These are phyloP conservation scores for Scheffersomyces lignicola DNA, from an alignment of 1,139 yeast species.

Conservation along the genomic window DNA sequence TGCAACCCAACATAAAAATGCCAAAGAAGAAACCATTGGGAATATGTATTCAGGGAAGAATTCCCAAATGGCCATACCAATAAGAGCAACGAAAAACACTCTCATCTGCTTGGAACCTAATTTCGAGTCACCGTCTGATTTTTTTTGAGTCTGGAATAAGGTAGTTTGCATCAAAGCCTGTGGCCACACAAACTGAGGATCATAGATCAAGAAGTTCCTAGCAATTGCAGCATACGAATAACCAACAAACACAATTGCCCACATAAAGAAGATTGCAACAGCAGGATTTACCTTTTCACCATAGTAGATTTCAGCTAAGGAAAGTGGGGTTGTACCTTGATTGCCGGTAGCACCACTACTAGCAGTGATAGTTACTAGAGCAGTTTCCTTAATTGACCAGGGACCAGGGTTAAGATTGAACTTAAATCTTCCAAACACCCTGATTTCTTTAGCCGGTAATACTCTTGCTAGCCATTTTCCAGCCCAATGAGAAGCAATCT, in stretches of 20 bases:
- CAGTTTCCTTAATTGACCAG: conserved; percentile 49
- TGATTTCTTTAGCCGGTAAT: conserved; percentile 29
- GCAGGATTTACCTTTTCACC: conserved; percentile 29
- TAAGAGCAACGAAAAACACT: conserved; percentile 30
- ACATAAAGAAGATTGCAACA: conserved; percentile 42
- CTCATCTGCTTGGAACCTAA: conserved; percentile 32
- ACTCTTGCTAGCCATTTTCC: conserved; percentile 41
- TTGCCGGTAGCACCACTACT: conserved; percentile 50
- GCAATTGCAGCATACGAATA: conserved; percentile 48
- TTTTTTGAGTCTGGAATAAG: conserved; percentile 35
- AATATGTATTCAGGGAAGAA: conserved; percentile 44
- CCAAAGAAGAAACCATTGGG: conserved; percentile 44
- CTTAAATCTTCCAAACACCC: conserved; percentile 18
- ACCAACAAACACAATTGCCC: conserved; percentile 49
- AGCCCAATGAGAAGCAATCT: conserved; percentile 42
- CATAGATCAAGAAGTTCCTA: conserved; percentile 38
- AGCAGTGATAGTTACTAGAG: conserved; percentile 45
- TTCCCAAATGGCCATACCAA: conserved; percentile 39
- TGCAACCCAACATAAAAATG: conserved; percentile 46
- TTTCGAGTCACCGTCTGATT: conserved; percentile 17
- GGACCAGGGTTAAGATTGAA: conserved; percentile 47
- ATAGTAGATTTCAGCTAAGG: conserved; percentile 43
- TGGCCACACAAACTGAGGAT: conserved; percentile 48
- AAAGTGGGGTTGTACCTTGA: conserved; percentile 41
- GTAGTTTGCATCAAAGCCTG: conserved; percentile 50